Evolutionary conservation across 495 filamentous ascomycete species (phyloP).

Genomic region (Hypoxylon lenormandii): DNA sequence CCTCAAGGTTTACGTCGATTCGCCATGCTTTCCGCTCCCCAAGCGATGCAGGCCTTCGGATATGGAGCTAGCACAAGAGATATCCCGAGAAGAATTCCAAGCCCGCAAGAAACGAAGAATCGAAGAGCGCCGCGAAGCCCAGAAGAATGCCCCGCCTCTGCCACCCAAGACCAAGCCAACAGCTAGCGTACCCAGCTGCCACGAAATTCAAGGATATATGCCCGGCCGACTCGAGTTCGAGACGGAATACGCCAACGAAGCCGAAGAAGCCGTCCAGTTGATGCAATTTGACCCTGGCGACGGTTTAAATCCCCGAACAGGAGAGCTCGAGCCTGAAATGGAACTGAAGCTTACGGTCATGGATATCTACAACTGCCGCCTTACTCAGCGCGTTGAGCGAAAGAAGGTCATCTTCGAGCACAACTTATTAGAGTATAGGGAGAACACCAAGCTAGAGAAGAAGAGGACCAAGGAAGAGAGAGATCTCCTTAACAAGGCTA

Average conservation of each 20-base stretch:
- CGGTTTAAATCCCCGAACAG: slow-evolving; percentile 83
- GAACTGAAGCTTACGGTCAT: slow-evolving; percentile 98
- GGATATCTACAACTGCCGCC: slow-evolving; percentile 94
- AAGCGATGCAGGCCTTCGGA: slow-evolving; percentile 84
- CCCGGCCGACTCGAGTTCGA: slow-evolving; percentile 97
- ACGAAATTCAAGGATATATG: slow-evolving; percentile 99
- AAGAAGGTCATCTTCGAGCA: slow-evolving; percentile 98
- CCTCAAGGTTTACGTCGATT: slow-evolving; percentile 85
- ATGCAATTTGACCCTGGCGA: slow-evolving; percentile 98
- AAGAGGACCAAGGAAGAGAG: slow-evolving; percentile 94
- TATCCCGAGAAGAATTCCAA: slow-evolving; percentile 93
- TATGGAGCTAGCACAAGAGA: slow-evolving; percentile 75
- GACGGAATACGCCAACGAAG: slow-evolving; percentile 96
- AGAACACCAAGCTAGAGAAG: slow-evolving; percentile 88
- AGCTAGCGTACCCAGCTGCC: slow-evolving; percentile 90
- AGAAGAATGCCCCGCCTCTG: slow-evolving; percentile 82
- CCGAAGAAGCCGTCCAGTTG: slow-evolving; percentile 96
- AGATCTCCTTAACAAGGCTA: slow-evolving; percentile 88
- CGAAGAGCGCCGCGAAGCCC: slow-evolving; percentile 88
- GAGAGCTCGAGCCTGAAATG: slow-evolving; percentile 90
- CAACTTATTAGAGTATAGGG: slow-evolving; percentile 87
- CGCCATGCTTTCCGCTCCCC: slow-evolving; percentile 84
- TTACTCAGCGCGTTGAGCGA: slow-evolving; percentile 90
- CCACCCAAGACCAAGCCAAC: slow-evolving; percentile 96
- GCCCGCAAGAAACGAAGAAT: slow-evolving; percentile 92